These are phyloP conservation scores for Kockiozyma suomiensis DNA, from an alignment of 805 yeast species.

Conservation along the genomic window DNA sequence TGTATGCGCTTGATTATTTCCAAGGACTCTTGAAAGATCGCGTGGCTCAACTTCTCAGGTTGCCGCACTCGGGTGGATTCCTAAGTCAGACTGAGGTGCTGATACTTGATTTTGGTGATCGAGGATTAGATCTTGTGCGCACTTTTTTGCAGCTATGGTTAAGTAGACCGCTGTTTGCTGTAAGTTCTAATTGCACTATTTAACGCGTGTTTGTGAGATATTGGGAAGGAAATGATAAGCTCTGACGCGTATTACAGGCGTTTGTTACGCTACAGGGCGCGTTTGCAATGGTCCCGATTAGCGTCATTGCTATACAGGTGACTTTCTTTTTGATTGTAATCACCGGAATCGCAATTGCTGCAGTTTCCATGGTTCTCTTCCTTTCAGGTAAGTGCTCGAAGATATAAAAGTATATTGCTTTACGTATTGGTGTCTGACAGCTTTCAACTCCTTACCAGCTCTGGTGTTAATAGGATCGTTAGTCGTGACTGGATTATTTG, in stretches of 20 bases:
- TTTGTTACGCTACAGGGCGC: slow-evolving; percentile 20
- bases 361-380: neutral
- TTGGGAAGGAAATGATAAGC: too few relatives aligned
- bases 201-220: too few relatives aligned
- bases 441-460: neutral
- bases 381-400: neutral
- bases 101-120: slow-evolving; percentile 19
- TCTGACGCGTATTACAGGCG: slow-evolving; percentile 6
- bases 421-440: too few relatives aligned
- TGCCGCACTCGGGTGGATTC: neutral
- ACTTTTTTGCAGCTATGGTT: neutral
- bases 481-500: slow-evolving; percentile 5
- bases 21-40: neutral
- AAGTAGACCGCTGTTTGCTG: slow-evolving; percentile 18
- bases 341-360: neutral
- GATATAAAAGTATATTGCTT: neutral
- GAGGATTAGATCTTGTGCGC: slow-evolving; percentile 2
- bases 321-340: neutral
- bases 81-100: slow-evolving; percentile 14
- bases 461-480: slow-evolving; percentile 2
- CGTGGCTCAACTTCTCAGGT: neutral
- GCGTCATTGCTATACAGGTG: neutral
- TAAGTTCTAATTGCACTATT: too few relatives aligned
- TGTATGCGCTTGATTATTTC: slow-evolving; percentile 1
- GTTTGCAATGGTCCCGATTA: slow-evolving; percentile 19